Percentiles rank a stretch among this genome's conserved stretches.
phyloP scores from a whole-genome alignment of 2,329 filamentous ascomycete species.

The Alternaria conjuncta region DNA sequence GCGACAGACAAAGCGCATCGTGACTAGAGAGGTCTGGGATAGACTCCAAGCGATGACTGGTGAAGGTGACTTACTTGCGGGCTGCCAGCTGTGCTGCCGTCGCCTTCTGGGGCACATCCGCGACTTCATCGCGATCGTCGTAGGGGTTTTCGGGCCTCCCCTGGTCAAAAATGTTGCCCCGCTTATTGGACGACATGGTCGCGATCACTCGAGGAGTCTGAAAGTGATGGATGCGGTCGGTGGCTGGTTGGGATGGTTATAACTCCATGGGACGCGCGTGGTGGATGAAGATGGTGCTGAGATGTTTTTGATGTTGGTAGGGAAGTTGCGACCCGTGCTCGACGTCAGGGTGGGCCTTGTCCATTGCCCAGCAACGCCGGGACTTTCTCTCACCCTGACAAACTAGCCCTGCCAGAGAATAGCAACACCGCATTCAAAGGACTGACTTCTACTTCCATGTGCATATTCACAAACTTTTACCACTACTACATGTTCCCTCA shows the following conservation, averaged over 20 bases:
- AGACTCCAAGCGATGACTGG: background rate
- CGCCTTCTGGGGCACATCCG: slow-evolving; percentile 57
- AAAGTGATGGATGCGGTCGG: slow-evolving; percentile 14
- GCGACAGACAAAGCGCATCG: slow-evolving; percentile 12
- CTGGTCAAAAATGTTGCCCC: slow-evolving; percentile 35
- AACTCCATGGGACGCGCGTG: slow-evolving; percentile 16
- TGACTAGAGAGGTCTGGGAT: background rate
- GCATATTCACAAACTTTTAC: background rate
- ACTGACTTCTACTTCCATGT: background rate
- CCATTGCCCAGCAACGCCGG: slow-evolving; percentile 11
- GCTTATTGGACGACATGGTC: slow-evolving; percentile 39
- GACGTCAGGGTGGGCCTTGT: slow-evolving; percentile 16
- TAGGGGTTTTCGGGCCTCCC: slow-evolving; percentile 36
- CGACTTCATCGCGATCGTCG: slow-evolving; percentile 42
- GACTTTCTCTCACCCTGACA: background rate
- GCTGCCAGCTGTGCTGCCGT: slow-evolving; percentile 62
- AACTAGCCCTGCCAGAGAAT: background rate
- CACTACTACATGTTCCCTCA: background rate
- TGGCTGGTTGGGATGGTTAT: slow-evolving; percentile 4
- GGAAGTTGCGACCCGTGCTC: slow-evolving; percentile 16
- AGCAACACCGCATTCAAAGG: background rate
- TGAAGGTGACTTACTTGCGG: slow-evolving; percentile 58
- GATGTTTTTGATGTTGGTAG: slow-evolving; percentile 16
- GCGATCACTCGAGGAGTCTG: slow-evolving; percentile 17
- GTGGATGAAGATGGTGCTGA: slow-evolving; percentile 5